These are phyloP conservation scores for Sporothrix pseudoabietina DNA, from an alignment of 2,329 filamentous ascomycete species.

Conservation along the genomic window DNA sequence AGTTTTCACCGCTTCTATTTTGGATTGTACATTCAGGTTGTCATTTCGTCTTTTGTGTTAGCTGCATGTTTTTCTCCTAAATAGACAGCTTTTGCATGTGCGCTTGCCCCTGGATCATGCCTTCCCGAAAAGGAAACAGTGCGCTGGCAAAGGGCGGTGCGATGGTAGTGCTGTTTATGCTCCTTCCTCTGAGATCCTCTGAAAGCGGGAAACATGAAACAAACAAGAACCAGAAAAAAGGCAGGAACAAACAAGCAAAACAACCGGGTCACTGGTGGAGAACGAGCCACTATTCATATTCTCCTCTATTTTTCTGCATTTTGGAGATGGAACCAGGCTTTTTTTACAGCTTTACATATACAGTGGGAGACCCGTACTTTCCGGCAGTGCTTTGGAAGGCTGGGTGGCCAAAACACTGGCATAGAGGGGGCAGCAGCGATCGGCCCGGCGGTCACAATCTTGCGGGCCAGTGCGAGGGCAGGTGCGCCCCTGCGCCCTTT, in stretches of 20 bases:
- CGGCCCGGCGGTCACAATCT: slow-evolving; percentile 24
- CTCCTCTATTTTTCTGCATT: too few relatives aligned
- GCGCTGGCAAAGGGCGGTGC: background rate
- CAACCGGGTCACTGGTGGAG: background rate
- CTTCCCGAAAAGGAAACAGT: background rate
- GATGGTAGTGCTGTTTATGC: background rate
- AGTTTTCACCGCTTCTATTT: background rate
- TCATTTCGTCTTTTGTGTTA: background rate
- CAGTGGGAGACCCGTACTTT: slow-evolving; percentile 6
- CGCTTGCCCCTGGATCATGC: background rate
- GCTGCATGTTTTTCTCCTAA: background rate
- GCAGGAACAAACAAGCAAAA: slow-evolving; percentile 8
- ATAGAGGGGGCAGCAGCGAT: slow-evolving; percentile 18
- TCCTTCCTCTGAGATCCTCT: background rate
- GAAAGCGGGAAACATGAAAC: slow-evolving; percentile 14
- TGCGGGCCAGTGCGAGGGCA: slow-evolving; percentile 8
- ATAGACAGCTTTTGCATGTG: background rate
- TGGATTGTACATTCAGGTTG: background rate
- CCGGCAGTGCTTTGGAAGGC: background rate
- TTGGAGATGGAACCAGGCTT: background rate
- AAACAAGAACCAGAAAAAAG: slow-evolving; percentile 9
- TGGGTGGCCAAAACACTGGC: background rate
- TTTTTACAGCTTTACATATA: background rate
- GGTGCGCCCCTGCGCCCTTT: background rate
- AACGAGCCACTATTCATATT: background rate